phyloP scores from a whole-genome alignment of 129 eudicot genomes.

The carrot (Daucus carota) region DH1_v3.0 NC_030382.2:27353501-27354000 shows the following conservation, averaged over 20 bases:
- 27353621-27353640: no score
- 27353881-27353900: background rate
- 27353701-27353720: background rate
- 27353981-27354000: background rate
- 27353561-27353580: no score
- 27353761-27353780: background rate
- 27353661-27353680: no score
- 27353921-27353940: background rate
- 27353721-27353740: background rate
- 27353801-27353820: background rate
- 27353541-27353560: no score
- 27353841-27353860: background rate
- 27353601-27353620: no score
- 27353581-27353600: no score
- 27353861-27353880: background rate
- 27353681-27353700: no score
- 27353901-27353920: background rate
- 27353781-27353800: background rate
- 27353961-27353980: background rate
- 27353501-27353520: no score
- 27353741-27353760: background rate
- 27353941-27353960: background rate
- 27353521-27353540: no score
- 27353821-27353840: background rate
- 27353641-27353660: no score